Conservation (phyloP, 1,284 basidiomycete genomes). For the Cronartium ribicola region DNA sequence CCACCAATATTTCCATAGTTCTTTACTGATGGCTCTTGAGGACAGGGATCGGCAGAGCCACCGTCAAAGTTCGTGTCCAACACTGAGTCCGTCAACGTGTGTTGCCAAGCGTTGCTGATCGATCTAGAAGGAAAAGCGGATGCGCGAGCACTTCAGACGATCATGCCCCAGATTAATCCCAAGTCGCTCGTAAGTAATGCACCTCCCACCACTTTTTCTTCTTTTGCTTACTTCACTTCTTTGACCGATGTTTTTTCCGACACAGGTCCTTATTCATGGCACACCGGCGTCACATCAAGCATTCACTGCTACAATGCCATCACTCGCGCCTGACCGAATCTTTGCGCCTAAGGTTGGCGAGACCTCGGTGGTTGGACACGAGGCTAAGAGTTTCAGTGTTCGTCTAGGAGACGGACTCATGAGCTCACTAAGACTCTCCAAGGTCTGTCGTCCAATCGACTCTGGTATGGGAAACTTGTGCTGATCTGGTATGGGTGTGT, state of each 20-base stretch:
- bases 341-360: slow-evolving; percentile 71
- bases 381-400: slow-evolving; percentile 89
- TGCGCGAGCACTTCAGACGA: slow-evolving; percentile 90
- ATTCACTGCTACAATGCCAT: slow-evolving; percentile 69
- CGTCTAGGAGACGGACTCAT: slow-evolving; percentile 84
- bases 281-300: slow-evolving; percentile 63
- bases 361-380: slow-evolving; percentile 82
- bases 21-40: neutral
- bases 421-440: slow-evolving; percentile 74
- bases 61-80: slow-evolving; percentile 87
- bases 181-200: slow-evolving; percentile 70
- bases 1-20: neutral
- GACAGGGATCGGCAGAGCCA: slow-evolving; percentile 59
- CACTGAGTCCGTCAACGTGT: slow-evolving; percentile 68
- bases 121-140: slow-evolving; percentile 96
- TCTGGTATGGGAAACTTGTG: neutral
- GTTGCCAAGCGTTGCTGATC: slow-evolving; percentile 79
- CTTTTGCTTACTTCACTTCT: neutral
- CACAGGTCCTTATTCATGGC: slow-evolving; percentile 80
- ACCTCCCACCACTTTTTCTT: slow-evolving; percentile 5
- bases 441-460: slow-evolving; percentile 57
- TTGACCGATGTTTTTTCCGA: neutral
- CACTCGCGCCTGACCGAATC: slow-evolving; percentile 79
- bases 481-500: neutral
- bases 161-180: slow-evolving; percentile 92